Evolutionary conservation across 2,329 filamentous ascomycete species (phyloP).

Genomic region (Arthrobotrys entomopaga): DNA sequence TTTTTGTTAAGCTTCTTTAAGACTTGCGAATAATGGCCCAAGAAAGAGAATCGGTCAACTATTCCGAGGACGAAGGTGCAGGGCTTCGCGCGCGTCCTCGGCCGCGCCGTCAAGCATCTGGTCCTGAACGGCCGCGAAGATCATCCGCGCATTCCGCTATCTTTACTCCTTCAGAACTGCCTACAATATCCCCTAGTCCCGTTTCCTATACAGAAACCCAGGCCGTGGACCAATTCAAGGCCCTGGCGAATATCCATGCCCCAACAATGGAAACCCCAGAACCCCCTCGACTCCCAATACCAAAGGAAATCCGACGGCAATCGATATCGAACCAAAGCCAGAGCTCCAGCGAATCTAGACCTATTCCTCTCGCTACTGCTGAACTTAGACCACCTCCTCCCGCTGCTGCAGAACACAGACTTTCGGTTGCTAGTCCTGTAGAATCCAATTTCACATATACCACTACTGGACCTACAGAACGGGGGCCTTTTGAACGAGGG

Average conservation of each 20-base stretch:
- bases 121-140: constrained; percentile 30
- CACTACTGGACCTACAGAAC: constrained; percentile 10
- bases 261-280: constrained; percentile 15
- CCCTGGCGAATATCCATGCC: not conserved
- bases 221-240: constrained; percentile 13
- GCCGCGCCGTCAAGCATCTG: constrained; percentile 28
- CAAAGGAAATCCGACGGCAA: constrained; percentile 20
- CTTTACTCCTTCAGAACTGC: constrained; percentile 20
- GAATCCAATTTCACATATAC: constrained; percentile 25
- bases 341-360: not conserved
- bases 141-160: constrained; percentile 31
- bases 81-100: constrained; percentile 25
- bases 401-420: constrained; percentile 4
- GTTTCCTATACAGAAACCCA: constrained; percentile 43
- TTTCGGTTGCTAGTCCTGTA: constrained; percentile 14
- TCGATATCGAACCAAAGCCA: constrained; percentile 41
- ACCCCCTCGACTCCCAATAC: constrained; percentile 10
- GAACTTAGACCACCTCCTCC: constrained; percentile 19
- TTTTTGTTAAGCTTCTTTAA: not conserved
- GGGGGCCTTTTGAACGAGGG: not conserved
- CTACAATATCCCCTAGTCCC: constrained; percentile 31
- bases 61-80: constrained; percentile 30
- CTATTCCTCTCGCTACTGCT: not conserved
- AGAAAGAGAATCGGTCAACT: constrained; percentile 15
- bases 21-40: constrained; percentile 9